Percentiles rank a stretch among this genome's conserved stretches.
Evolutionary conservation across 1,284 basidiomycete genomes (phyloP).

Genomic region (Cerioporus squamosus): DNA sequence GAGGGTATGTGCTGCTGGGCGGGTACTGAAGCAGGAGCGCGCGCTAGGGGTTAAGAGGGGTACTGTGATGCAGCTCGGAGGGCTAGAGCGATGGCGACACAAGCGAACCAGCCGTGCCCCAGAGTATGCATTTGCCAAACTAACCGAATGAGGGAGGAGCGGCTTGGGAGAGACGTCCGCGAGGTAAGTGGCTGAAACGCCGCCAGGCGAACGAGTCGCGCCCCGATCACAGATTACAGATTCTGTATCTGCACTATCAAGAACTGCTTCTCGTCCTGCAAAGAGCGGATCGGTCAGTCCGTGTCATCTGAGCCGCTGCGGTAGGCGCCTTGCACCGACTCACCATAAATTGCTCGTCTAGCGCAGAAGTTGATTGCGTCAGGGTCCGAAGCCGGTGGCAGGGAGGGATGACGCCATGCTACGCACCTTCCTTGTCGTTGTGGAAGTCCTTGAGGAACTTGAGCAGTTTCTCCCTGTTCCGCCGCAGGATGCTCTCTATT

Average conservation of each 20-base stretch:
- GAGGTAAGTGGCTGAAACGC: not conserved
- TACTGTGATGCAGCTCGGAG: too few relatives aligned
- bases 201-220: not conserved
- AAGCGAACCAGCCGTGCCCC: constrained; percentile 4
- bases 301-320: not conserved
- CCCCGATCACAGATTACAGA: constrained; percentile 63
- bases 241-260: constrained; percentile 89
- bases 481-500: constrained; percentile 88
- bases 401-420: too few relatives aligned
- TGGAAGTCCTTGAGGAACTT: constrained; percentile 93
- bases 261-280: constrained; percentile 94
- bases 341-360: constrained; percentile 93
- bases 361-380: not conserved
- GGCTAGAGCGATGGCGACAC: not conserved
- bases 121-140: not conserved
- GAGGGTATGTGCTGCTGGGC: constrained; percentile 10
- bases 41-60: not conserved
- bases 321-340: constrained; percentile 27
- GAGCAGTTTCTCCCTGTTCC: constrained; percentile 95
- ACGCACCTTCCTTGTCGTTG: constrained; percentile 94
- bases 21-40: not conserved
- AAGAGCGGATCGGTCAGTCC: constrained; percentile 1
- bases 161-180: not conserved
- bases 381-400: not conserved
- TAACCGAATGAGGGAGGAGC: constrained; percentile 8